Evolutionary conservation across 805 yeast genomes (phyloP).

Genomic region (Jamesozyma rosinii): DNA sequence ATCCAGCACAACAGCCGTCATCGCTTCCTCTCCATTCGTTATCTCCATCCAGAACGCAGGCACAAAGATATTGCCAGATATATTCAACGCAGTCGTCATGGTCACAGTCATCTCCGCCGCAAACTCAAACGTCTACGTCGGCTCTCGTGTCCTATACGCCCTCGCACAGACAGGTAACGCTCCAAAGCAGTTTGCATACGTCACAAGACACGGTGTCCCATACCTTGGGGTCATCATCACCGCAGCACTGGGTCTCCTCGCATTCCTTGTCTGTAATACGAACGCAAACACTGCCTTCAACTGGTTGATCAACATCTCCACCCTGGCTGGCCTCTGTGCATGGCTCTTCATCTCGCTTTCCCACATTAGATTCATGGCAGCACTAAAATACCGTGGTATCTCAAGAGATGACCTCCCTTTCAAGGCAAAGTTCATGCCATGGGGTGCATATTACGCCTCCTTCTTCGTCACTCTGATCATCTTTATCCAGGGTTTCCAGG

Average conservation of each 20-base stretch:
- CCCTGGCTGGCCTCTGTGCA: conserved; percentile 57
- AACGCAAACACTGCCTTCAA: conserved; percentile 48
- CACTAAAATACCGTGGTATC: conserved; percentile 50
- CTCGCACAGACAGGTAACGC: conserved; percentile 53
- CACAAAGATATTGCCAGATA: conserved; percentile 55
- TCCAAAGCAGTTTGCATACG: conserved; percentile 45
- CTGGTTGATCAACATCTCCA: conserved; percentile 60
- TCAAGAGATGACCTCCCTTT: conserved; percentile 58
- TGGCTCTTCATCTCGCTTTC: conserved; percentile 55
- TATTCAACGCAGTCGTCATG: conserved; percentile 64
- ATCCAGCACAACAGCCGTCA: conserved; percentile 28
- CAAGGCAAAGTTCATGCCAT: conserved; percentile 59
- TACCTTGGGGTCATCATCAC: conserved; percentile 46
- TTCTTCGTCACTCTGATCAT: conserved; percentile 45
- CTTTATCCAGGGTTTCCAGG: conserved; percentile 60
- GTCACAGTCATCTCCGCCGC: conserved; percentile 66
- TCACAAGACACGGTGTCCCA: conserved; percentile 55
- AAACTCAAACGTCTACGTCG: conserved; percentile 65
- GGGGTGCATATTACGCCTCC: conserved; percentile 51
- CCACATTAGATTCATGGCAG: conserved; percentile 55
- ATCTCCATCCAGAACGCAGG: conserved; percentile 60
- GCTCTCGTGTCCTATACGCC: conserved; percentile 59
- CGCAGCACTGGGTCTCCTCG: conserved; percentile 49
- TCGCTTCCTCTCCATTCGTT: conserved; percentile 56
- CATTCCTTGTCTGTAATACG: conserved; percentile 43